Percentiles rank a stretch among this genome's conserved stretches.
Evolutionary conservation across 768 basidiomycete species (phyloP).

Genomic region (Tricholoma hemisulphureum): DNA sequence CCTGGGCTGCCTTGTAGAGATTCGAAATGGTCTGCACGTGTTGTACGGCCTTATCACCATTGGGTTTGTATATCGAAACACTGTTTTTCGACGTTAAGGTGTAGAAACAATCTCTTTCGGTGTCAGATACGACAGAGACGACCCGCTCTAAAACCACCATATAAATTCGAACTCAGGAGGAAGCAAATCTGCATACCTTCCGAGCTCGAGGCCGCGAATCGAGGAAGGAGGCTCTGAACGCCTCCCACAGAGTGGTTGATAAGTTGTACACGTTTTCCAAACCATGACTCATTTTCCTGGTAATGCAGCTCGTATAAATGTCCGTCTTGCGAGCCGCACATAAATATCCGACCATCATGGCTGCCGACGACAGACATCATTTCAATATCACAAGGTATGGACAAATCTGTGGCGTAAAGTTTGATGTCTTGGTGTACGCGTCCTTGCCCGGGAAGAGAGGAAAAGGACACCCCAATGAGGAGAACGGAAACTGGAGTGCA

Average conservation of each 20-base stretch:
- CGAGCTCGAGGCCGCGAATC: constrained; percentile 57
- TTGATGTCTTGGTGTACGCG: constrained; percentile 68
- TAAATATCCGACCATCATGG: constrained; percentile 83
- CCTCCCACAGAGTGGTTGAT: constrained; percentile 84
- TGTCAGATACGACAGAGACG: constrained; percentile 63
- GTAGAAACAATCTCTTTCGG: constrained; percentile 71
- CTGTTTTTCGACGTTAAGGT: constrained; percentile 64
- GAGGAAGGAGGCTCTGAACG: constrained; percentile 76
- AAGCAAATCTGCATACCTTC: constrained; percentile 54
- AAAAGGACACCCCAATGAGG: constrained; percentile 77
- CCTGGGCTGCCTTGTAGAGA: constrained; percentile 71
- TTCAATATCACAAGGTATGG: constrained; percentile 72
- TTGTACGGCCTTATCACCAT: constrained; percentile 63
- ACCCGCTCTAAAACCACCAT: constrained; percentile 59
- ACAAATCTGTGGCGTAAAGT: constrained; percentile 88
- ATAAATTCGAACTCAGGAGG: constrained; percentile 3
- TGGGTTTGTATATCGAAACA: constrained; percentile 66
- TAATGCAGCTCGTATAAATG: constrained; percentile 91
- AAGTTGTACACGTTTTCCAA: constrained; percentile 80
- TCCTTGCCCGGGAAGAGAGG: constrained; percentile 41
- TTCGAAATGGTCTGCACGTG: constrained; percentile 75
- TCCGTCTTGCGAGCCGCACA: constrained; percentile 83
- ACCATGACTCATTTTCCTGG: constrained; percentile 89
- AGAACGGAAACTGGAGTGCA: constrained; percentile 83
- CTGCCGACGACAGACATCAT: constrained; percentile 86